Conservation (phyloP, 1,284 basidiomycete genomes). For the Tremellales sp. region DNA sequence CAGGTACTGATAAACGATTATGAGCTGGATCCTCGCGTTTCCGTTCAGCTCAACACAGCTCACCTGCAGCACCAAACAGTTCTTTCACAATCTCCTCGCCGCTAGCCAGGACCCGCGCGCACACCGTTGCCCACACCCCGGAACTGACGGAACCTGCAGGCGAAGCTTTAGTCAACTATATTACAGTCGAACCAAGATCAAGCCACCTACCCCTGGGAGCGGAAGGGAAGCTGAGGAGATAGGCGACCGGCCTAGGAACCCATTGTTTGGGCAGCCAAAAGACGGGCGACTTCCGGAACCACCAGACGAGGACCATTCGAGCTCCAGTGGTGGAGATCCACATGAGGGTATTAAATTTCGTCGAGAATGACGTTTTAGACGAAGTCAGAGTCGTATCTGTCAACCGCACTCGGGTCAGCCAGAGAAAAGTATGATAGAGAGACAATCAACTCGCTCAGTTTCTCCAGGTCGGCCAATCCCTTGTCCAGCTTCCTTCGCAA, state of each 20-base stretch:
- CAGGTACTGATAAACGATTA: slow-evolving; percentile 4
- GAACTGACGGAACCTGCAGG: slow-evolving; percentile 76
- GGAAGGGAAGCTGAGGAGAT: slow-evolving; percentile 60
- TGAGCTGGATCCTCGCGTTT: slow-evolving; percentile 3
- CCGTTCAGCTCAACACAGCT: slow-evolving; percentile 4
- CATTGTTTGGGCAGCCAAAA: slow-evolving; percentile 85
- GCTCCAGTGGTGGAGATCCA: slow-evolving; percentile 80
- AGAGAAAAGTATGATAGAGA: slow-evolving; percentile 2
- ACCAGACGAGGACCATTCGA: slow-evolving; percentile 79
- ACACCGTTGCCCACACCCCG: slow-evolving; percentile 86
- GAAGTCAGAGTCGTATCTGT: slow-evolving; percentile 67
- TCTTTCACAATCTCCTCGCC: slow-evolving; percentile 67
- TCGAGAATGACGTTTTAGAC: slow-evolving; percentile 63
- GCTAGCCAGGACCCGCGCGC: slow-evolving; percentile 68
- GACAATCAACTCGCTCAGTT: slow-evolving; percentile 64
- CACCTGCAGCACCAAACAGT: slow-evolving; percentile 13
- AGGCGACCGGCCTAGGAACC: slow-evolving; percentile 71
- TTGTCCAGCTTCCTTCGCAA: slow-evolving; percentile 87
- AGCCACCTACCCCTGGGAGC: slow-evolving; percentile 40
- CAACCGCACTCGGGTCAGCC: slow-evolving; percentile 3
- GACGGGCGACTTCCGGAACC: slow-evolving; percentile 80
- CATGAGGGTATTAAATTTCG: slow-evolving; percentile 67
- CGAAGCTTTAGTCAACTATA: neutral
- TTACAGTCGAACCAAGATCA: neutral
- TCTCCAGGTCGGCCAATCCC: slow-evolving; percentile 87